These are phyloP conservation scores for Incumbomyces lentus DNA, from an alignment of 2,329 filamentous ascomycete species.

Conservation along the genomic window DNA sequence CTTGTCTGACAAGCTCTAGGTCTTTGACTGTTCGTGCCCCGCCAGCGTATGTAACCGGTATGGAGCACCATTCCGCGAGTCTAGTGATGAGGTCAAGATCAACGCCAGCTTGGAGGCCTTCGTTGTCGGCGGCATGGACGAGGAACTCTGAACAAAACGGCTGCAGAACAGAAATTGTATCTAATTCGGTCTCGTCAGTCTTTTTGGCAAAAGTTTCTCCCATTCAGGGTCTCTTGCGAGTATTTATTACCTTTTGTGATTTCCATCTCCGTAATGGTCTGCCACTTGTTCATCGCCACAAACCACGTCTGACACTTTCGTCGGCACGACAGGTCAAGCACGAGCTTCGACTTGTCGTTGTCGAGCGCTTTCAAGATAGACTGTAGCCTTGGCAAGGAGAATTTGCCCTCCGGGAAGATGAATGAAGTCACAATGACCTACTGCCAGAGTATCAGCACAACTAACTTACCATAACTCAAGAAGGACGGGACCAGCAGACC, in stretches of 20 bases:
- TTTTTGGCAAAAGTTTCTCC: no score
- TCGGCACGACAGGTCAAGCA: conserved; percentile 90
- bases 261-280: conserved; percentile 94
- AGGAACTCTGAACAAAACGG: conserved; percentile 94
- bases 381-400: conserved; percentile 66
- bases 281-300: conserved; percentile 99
- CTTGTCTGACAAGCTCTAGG: conserved; percentile 64
- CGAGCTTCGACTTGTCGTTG: conserved; percentile 67
- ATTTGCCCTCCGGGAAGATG: conserved; percentile 75
- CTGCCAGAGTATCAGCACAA: conserved; percentile 16
- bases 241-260: conserved; percentile 64
- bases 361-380: conserved; percentile 62
- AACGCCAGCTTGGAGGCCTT: conserved; percentile 83
- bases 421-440: conserved; percentile 97
- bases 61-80: conserved; percentile 70
- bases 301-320: conserved; percentile 69
- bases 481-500: conserved; percentile 42
- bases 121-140: conserved; percentile 93
- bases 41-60: conserved; percentile 92
- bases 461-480: neutral
- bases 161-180: conserved; percentile 68
- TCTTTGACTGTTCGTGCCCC: conserved; percentile 78
- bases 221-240: no score
- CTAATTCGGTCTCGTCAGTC: conserved; percentile 36
- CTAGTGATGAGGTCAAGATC: conserved; percentile 71